Percentiles rank a stretch among this genome's conserved stretches.
Evolutionary conservation across 1,284 basidiomycete genomes (phyloP).

Genomic region (Hypsizygus ulmarius): DNA sequence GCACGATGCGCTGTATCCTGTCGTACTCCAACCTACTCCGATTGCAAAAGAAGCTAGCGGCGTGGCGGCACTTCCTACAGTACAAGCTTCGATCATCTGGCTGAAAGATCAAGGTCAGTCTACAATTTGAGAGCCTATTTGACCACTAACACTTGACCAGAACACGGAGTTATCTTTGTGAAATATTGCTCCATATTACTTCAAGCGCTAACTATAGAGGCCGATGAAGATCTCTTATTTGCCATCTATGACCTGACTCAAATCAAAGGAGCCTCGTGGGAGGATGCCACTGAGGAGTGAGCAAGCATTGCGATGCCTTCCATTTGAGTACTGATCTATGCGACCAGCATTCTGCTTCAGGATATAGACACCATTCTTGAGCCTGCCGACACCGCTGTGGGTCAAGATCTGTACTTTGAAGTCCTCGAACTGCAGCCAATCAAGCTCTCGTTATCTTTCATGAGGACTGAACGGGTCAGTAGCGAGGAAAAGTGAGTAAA

Average conservation of each 20-base stretch:
- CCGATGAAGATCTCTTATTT: slow-evolving; percentile 96
- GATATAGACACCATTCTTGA: slow-evolving; percentile 79
- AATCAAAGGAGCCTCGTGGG: slow-evolving; percentile 89
- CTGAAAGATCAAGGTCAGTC: slow-evolving; percentile 86
- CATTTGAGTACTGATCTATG: slow-evolving; percentile 2
- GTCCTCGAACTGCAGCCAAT: slow-evolving; percentile 97
- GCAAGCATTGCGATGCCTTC: slow-evolving; percentile 25
- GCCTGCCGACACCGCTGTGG: slow-evolving; percentile 61
- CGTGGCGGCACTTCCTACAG: slow-evolving; percentile 84
- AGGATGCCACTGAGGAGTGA: slow-evolving; percentile 73
- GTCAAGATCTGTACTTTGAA: slow-evolving; percentile 92
- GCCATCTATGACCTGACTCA: slow-evolving; percentile 91
- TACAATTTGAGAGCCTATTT: neutral
- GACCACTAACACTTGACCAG: slow-evolving; percentile 39
- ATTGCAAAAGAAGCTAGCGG: slow-evolving; percentile 82
- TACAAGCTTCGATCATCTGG: slow-evolving; percentile 87
- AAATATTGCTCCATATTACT: slow-evolving; percentile 96
- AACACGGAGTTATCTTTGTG: slow-evolving; percentile 94
- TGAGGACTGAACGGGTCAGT: slow-evolving; percentile 92
- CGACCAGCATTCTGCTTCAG: slow-evolving; percentile 70
- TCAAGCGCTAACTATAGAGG: slow-evolving; percentile 93
- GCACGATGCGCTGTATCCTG: slow-evolving; percentile 94
- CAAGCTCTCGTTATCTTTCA: slow-evolving; percentile 91
- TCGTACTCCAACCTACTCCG: slow-evolving; percentile 94
- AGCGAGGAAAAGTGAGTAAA: slow-evolving; percentile 84